Evolutionary conservation across 1,284 basidiomycete species (phyloP).

Genomic region (Marasmius oreades): DNA sequence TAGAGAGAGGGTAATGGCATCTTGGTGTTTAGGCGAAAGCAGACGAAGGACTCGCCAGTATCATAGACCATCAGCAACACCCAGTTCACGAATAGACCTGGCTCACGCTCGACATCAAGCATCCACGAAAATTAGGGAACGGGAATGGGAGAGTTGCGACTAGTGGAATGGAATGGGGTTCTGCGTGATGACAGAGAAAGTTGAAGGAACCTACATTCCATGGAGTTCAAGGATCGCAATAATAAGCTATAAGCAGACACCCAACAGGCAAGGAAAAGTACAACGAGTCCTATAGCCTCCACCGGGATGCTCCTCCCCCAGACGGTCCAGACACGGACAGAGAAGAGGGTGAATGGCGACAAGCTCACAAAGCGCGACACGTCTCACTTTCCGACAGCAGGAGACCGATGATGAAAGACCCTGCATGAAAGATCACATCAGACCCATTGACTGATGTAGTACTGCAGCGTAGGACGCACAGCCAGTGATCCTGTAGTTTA

Average conservation of each 20-base stretch:
- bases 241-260: neutral
- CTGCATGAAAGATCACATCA: neutral
- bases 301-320: neutral
- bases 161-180: neutral
- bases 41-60: too few species aligned
- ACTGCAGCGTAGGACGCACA: neutral
- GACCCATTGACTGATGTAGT: neutral
- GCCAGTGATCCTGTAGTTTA: neutral
- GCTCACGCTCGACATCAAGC: neutral
- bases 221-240: neutral
- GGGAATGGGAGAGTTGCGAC: neutral
- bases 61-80: neutral
- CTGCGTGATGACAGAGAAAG: neutral
- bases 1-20: too few species aligned
- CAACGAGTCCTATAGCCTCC: neutral
- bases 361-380: neutral
- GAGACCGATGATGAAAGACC: neutral
- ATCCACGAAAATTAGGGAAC: neutral
- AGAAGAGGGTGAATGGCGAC: too few species aligned
- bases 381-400: neutral
- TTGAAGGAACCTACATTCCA: neutral
- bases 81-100: neutral
- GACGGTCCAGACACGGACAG: neutral
- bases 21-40: too few species aligned
- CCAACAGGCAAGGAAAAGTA: neutral